Percentiles rank a stretch among this genome's conserved stretches.
Evolutionary conservation across 2,329 filamentous ascomycete species (phyloP).

Genomic region (Setomelanomma holmii): DNA sequence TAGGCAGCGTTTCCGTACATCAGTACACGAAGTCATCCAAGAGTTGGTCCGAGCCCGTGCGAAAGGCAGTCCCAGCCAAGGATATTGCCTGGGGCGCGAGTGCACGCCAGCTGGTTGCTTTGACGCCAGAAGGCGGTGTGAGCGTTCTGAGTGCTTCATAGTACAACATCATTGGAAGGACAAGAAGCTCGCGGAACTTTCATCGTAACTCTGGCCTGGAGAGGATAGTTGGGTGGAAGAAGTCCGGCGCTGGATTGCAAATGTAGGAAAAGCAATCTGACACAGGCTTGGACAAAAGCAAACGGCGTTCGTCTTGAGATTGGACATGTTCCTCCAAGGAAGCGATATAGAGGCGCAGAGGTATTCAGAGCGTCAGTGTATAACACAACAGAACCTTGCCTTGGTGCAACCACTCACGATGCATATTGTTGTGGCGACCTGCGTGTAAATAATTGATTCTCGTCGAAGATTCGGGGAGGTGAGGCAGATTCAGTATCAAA

Average conservation of each 20-base stretch:
- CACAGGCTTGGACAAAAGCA: constrained; percentile 1
- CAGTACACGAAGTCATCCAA: constrained; percentile 89
- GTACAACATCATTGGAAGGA: not conserved
- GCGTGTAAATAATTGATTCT: no score
- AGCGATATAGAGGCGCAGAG: constrained; percentile 6
- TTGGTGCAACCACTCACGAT: constrained; percentile 11
- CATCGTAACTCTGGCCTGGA: not conserved
- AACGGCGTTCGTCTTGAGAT: not conserved
- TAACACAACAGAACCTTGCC: constrained; percentile 3
- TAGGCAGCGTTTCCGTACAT: constrained; percentile 82
- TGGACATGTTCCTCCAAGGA: not conserved
- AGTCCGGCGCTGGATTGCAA: not conserved
- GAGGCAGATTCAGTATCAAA: not conserved
- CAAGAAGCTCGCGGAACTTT: not conserved
- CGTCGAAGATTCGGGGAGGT: no score
- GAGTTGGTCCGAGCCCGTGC: constrained; percentile 85
- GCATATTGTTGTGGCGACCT: no score
- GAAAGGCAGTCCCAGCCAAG: constrained; percentile 75
- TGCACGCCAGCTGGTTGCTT: constrained; percentile 75
- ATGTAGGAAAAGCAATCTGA: not conserved
- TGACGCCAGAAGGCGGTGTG: constrained; percentile 77
- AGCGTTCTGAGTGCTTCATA: constrained; percentile 66
- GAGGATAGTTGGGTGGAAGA: not conserved
- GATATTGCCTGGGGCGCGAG: constrained; percentile 79
- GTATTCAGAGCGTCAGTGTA: constrained; percentile 14